phyloP scores from a whole-genome alignment of 2,329 filamentous ascomycete species.

The Fusarium albidum region DNA sequence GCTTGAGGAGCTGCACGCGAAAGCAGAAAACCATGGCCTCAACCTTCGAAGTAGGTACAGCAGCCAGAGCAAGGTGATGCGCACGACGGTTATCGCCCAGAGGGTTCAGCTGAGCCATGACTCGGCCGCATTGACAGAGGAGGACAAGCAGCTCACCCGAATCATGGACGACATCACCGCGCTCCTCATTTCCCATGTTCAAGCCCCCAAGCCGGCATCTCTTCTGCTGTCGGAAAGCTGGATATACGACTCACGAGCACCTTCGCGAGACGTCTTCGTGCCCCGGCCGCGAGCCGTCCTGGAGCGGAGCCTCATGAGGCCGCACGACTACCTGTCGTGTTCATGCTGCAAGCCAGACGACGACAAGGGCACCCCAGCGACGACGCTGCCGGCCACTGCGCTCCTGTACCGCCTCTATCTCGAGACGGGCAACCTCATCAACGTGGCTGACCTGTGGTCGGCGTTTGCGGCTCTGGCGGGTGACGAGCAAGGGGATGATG shows the following conservation, averaged over 20 bases:
- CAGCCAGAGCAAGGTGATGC: slow-evolving; percentile 72
- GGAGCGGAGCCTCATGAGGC: slow-evolving; percentile 74
- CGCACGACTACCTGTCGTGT: slow-evolving; percentile 81
- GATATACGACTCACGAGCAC: slow-evolving; percentile 76
- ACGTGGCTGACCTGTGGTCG: slow-evolving; percentile 80
- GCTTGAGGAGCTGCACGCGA: slow-evolving; percentile 55
- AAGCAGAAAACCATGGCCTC: slow-evolving; percentile 54
- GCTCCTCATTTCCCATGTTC: slow-evolving; percentile 39
- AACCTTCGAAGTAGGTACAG: slow-evolving; percentile 78
- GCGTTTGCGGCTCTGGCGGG: slow-evolving; percentile 74
- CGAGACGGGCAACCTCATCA: slow-evolving; percentile 79
- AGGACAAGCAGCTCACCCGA: slow-evolving; percentile 75
- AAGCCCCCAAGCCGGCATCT: slow-evolving; percentile 43
- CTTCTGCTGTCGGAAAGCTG: slow-evolving; percentile 75
- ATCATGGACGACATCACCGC: slow-evolving; percentile 62
- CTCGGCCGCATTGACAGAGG: slow-evolving; percentile 72
- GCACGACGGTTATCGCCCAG: slow-evolving; percentile 82
- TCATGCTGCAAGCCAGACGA: slow-evolving; percentile 66
- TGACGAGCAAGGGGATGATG: slow-evolving; percentile 50
- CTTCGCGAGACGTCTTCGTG: slow-evolving; percentile 77
- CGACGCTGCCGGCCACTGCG: slow-evolving; percentile 73
- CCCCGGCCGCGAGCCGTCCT: slow-evolving; percentile 75
- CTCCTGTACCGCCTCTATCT: slow-evolving; percentile 82
- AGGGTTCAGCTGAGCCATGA: slow-evolving; percentile 83
- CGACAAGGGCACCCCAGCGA: slow-evolving; percentile 62